A percentile compares a stretch with the other conserved stretches of the same genome.
Evolutionary conservation across 805 yeast species (phyloP).

Genomic region (Danielia reshetovae): DNA sequence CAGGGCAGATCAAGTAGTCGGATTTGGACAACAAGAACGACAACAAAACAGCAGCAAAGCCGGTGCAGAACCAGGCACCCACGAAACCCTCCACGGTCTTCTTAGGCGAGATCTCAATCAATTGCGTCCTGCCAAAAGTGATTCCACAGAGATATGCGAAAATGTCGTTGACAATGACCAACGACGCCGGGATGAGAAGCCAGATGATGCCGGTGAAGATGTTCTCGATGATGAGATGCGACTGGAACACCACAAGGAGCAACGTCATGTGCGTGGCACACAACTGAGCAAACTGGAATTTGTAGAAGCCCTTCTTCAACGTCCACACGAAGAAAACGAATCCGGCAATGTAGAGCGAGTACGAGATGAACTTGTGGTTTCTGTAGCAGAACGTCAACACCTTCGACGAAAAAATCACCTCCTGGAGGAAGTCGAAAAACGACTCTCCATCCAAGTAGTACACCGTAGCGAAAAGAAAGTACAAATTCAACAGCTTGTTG

Average conservation of each 20-base stretch:
- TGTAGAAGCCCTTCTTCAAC: slow-evolving; percentile 81
- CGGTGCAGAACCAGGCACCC: slow-evolving; percentile 97
- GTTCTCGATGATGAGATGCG: slow-evolving; percentile 86
- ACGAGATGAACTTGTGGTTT: slow-evolving; percentile 82
- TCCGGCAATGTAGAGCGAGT: slow-evolving; percentile 80
- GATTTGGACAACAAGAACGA: slow-evolving; percentile 61
- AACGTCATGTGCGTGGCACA: slow-evolving; percentile 94
- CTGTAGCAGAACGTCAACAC: slow-evolving; percentile 55
- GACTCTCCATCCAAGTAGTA: slow-evolving; percentile 88
- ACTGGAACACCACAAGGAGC: slow-evolving; percentile 86
- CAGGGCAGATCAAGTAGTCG: slow-evolving; percentile 85
- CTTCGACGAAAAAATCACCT: slow-evolving; percentile 48
- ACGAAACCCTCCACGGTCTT: slow-evolving; percentile 96
- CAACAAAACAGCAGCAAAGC: slow-evolving; percentile 63
- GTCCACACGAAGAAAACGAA: slow-evolving; percentile 88
- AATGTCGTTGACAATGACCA: slow-evolving; percentile 91
- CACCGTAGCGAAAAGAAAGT: slow-evolving; percentile 80
- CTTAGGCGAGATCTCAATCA: slow-evolving; percentile 92
- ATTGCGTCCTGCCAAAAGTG: slow-evolving; percentile 89
- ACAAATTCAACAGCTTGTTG: slow-evolving; percentile 87
- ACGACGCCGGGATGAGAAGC: slow-evolving; percentile 88
- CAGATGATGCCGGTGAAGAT: slow-evolving; percentile 88
- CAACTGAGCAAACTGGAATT: slow-evolving; percentile 90
- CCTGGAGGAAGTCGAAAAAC: slow-evolving; percentile 63
- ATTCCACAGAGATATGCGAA: slow-evolving; percentile 97